Conservation (phyloP, 495 filamentous ascomycete species). For the Xylaria bambusicola region DNA sequence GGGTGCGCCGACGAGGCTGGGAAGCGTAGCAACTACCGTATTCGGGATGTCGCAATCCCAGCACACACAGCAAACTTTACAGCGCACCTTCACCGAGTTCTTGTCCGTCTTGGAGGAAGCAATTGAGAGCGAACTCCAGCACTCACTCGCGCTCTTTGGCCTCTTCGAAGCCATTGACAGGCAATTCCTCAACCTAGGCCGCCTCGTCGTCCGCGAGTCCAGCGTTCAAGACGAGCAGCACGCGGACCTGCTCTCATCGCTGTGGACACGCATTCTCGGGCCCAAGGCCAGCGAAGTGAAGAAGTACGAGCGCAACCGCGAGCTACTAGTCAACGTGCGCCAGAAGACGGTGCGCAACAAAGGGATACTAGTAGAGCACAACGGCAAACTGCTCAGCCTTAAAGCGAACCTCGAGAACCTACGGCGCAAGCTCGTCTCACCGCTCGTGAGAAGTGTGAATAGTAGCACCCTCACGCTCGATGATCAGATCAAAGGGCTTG, state of each 20-base stretch:
- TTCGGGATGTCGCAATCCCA: constrained; percentile 80
- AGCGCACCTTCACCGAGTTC: constrained; percentile 85
- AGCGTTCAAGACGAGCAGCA: constrained; percentile 77
- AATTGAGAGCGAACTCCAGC: constrained; percentile 77
- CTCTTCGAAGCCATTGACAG: constrained; percentile 86
- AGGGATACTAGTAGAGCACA: constrained; percentile 77
- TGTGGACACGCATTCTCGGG: constrained; percentile 84
- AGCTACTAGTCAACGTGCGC: constrained; percentile 71
- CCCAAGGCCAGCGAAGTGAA: constrained; percentile 67
- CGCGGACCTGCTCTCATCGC: constrained; percentile 73
- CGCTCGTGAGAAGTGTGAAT: constrained; percentile 71
- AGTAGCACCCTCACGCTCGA: constrained; percentile 70
- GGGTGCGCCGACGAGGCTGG: constrained; percentile 66
- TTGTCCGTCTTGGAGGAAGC: constrained; percentile 84
- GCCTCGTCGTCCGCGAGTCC: constrained; percentile 80
- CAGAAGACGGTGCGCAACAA: constrained; percentile 85
- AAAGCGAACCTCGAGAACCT: constrained; percentile 80
- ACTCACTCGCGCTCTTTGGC: constrained; percentile 72
- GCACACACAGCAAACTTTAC: constrained; percentile 75
- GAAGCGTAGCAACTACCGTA: constrained; percentile 63
- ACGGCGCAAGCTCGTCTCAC: constrained; percentile 75
- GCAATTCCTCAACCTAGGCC: constrained; percentile 83
- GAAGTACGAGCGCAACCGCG: constrained; percentile 87
- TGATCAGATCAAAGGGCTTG: constrained; percentile 79
- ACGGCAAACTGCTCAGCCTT: constrained; percentile 72